Conservation (phyloP, 495 filamentous ascomycete genomes). For the Viridothelium virens region DNA sequence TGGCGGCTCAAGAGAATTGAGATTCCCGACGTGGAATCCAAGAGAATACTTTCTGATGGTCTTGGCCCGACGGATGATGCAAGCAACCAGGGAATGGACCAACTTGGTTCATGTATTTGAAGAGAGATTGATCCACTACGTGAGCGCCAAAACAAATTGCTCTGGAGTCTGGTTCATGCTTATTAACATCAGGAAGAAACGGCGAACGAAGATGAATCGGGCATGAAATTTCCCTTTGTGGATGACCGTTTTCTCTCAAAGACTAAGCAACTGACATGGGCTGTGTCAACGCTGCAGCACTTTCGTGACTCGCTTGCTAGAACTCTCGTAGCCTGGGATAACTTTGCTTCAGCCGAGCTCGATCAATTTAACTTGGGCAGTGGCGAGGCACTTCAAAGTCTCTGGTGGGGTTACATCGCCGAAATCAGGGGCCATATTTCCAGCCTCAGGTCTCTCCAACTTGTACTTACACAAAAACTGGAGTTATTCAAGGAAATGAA, state of each 20-base stretch:
- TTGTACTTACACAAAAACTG: conserved; percentile 18
- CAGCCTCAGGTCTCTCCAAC: conserved; percentile 13
- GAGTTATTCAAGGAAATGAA: conserved; percentile 20
- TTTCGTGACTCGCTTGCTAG: conserved; percentile 15
- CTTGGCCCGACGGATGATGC: conserved; percentile 23
- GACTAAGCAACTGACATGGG: conserved; percentile 13
- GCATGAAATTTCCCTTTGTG: conserved; percentile 10
- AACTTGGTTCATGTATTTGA: conserved; percentile 12
- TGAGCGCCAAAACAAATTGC: conserved; percentile 8
- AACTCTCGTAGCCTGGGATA: conserved; percentile 17
- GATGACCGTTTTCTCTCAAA: conserved; percentile 14
- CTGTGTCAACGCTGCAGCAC: conserved; percentile 11
- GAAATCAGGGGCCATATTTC: conserved; percentile 11
- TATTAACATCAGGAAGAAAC: conserved; percentile 16
- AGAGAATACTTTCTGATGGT: conserved; percentile 27
- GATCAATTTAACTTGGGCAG: conserved; percentile 9
- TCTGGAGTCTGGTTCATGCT: not conserved
- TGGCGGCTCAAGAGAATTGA: conserved; percentile 13
- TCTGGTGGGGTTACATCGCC: conserved; percentile 15
- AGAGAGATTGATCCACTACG: conserved; percentile 12
- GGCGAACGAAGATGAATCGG: conserved; percentile 2
- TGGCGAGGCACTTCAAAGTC: conserved; percentile 9
- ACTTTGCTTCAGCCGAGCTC: conserved; percentile 14
- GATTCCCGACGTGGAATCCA: conserved; percentile 28
- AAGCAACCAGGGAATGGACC: conserved; percentile 19